These are phyloP conservation scores for Xylariaceae sp. DNA, from an alignment of 2,329 filamentous ascomycete species.

Conservation along the genomic window DNA sequence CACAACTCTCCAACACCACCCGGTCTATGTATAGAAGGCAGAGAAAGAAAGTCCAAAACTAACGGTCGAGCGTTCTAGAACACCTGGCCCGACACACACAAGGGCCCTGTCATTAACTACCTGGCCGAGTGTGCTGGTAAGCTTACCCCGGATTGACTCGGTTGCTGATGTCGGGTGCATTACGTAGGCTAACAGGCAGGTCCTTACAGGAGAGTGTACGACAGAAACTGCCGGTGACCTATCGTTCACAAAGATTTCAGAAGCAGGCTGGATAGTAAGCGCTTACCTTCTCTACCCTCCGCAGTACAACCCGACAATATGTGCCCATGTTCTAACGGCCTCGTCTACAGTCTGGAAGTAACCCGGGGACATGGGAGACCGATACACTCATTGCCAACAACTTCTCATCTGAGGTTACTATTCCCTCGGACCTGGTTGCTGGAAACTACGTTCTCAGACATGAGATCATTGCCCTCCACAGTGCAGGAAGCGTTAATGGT, in stretches of 20 bases:
- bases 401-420: slow-evolving; percentile 41
- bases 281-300: too few relatives aligned
- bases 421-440: slow-evolving; percentile 38
- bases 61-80: slow-evolving; percentile 4
- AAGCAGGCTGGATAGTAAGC: slow-evolving; percentile 20
- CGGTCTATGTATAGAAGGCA: too few relatives aligned
- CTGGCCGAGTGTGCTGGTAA: slow-evolving; percentile 29
- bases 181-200: neutral
- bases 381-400: slow-evolving; percentile 43
- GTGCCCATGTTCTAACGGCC: too few relatives aligned
- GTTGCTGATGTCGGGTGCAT: neutral
- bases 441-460: slow-evolving; percentile 49
- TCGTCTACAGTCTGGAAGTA: slow-evolving; percentile 15
- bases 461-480: slow-evolving; percentile 48
- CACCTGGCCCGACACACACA: slow-evolving; percentile 33
- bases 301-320: too few relatives aligned
- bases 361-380: slow-evolving; percentile 32
- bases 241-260: slow-evolving; percentile 29
- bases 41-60: too few relatives aligned
- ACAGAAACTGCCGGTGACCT: slow-evolving; percentile 25
- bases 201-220: slow-evolving; percentile 27
- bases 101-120: slow-evolving; percentile 35
- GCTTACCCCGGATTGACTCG: neutral
- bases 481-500: slow-evolving; percentile 36
- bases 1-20: too few relatives aligned